Evolutionary conservation across 1,139 yeast species (phyloP).

Genomic region (Protomyces pachydermus): DNA sequence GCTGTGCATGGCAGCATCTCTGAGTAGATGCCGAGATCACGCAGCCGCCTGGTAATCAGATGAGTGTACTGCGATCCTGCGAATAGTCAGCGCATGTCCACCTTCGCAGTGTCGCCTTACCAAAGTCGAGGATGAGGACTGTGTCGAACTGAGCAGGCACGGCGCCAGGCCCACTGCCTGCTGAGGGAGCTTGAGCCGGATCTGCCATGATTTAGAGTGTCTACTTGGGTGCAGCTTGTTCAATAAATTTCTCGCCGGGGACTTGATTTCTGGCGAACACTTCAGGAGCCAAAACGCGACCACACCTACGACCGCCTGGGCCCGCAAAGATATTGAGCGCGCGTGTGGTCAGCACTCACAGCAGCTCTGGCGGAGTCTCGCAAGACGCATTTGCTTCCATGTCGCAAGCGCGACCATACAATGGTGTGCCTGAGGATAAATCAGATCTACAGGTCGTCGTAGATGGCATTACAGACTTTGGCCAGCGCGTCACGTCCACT

Average conservation of each 20-base stretch:
- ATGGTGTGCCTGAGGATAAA: neutral
- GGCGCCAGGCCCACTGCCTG: constrained; percentile 29
- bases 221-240: neutral
- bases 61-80: constrained; percentile 83
- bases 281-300: too few species aligned
- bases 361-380: neutral
- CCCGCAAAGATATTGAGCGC: too few species aligned
- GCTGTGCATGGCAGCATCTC: constrained; percentile 99
- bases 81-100: neutral
- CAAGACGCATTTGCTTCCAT: neutral
- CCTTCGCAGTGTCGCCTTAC: constrained; percentile 38
- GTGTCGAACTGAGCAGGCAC: constrained; percentile 54
- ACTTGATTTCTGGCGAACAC: too few species aligned
- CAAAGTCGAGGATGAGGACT: constrained; percentile 93
- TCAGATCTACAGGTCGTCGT: constrained; percentile 18
- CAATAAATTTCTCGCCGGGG: neutral
- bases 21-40: constrained; percentile 97
- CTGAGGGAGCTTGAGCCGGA: constrained; percentile 4
- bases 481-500: constrained; percentile 23
- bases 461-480: constrained; percentile 17
- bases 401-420: neutral
- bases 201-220: neutral
- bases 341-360: too few species aligned
- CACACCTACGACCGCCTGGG: too few species aligned
- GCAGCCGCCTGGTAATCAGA: constrained; percentile 89